phyloP scores from a whole-genome alignment of 306 rosid genomes.

The Acacia confusa region DNA sequence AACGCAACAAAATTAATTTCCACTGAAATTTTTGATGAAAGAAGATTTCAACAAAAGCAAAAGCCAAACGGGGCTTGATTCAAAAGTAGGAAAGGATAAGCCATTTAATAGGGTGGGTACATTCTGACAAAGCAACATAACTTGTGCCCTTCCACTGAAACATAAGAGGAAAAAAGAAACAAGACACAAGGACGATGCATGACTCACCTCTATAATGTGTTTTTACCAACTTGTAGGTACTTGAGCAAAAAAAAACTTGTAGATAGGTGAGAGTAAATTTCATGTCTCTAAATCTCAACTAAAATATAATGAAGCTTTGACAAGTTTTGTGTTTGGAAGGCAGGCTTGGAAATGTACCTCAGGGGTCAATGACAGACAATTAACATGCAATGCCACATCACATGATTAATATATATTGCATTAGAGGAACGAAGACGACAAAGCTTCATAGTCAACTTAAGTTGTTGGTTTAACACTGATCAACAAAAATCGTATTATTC shows the following conservation, averaged over 20 bases:
- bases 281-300: neutral
- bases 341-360: neutral
- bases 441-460: neutral
- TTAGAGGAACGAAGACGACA: neutral
- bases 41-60: neutral
- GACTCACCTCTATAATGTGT: neutral
- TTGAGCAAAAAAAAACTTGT: too few relatives aligned
- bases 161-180: neutral
- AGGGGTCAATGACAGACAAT: neutral
- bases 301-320: neutral
- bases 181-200: neutral
- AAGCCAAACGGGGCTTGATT: neutral
- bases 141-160: neutral
- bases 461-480: neutral
- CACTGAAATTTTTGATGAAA: neutral
- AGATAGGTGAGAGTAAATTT: neutral
- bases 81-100: neutral
- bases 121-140: neutral
- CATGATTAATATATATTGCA: neutral
- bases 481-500: too few relatives aligned
- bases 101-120: neutral
- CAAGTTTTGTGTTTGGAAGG: neutral
- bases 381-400: neutral
- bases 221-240: neutral
- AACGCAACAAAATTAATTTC: neutral